Base-by-base conservation (phyloP, 495 filamentous ascomycete species). In the Mytilinidion resinicola region DNA sequence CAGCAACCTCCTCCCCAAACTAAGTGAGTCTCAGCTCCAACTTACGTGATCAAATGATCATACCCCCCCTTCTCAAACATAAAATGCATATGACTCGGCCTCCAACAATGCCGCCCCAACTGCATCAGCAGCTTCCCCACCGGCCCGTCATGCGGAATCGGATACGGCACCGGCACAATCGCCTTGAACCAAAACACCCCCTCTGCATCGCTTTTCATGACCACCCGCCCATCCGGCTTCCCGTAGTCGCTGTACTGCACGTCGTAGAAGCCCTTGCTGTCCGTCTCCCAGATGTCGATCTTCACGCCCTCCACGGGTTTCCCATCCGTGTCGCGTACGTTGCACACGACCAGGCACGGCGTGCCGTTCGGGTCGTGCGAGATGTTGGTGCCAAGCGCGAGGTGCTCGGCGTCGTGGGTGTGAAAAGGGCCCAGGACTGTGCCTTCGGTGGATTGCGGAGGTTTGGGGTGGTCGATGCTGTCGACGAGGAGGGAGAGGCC, bases 201-300 rank as follows among this genome's bases (percentile, higher is more conserved):
- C 1, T 87, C 72, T 1, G 72, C 70, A 59, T 89, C 85, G 57
- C 80, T 88, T 12, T 77, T 74, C 81, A 96, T 84, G 33, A 96
- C 76, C 59, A 87, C 88, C 33, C 91, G 76, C 36, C 91, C 90
- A 75, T 91, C 90, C 0, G 90, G 88, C 14, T 50, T 55, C 21
- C 57, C 55, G 20, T 81, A 74, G 33, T 84, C 84, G 0, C 80
- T 74, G 66, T 92, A 85, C 74, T 96, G 91, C 56, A 95, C 89
- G 72, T 96, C 91, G 69, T 96, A 96, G 63, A 85, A 84, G 10
- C 91, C 91, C 25, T 83, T 82, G 51, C 81, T 85, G 66, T 96
- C 90, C 15, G 91, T 92, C 73, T 96, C 91, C 91, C 91, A 96
- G 66, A 96, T 90, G 70, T 96, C 90, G 62, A 96, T 81, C 68